Conservation (phyloP, 2,329 filamentous ascomycete genomes). For the Byssochlamys sp. region DNA sequence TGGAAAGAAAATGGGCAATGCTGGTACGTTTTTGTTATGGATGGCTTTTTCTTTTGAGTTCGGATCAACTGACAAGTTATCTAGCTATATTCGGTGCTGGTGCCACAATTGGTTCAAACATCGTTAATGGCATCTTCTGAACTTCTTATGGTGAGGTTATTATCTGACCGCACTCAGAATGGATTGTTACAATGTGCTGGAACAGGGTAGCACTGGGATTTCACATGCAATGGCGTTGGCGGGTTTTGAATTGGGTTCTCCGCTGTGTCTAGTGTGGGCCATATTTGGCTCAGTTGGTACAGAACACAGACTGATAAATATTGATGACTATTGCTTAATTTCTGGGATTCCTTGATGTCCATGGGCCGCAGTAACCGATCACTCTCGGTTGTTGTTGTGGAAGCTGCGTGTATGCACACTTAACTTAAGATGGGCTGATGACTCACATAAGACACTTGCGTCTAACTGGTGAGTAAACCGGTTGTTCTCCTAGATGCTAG, state of each 20-base stretch:
- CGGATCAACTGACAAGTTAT: slow-evolving; percentile 32
- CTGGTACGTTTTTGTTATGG: slow-evolving; percentile 30
- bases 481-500: no score
- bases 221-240: slow-evolving; percentile 24
- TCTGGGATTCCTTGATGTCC: not conserved
- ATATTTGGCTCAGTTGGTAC: not conserved
- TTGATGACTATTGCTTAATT: not conserved
- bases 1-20: slow-evolving; percentile 82
- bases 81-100: slow-evolving; percentile 84
- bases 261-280: not conserved
- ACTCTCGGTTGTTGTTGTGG: not conserved
- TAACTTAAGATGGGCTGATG: no score
- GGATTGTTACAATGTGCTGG: slow-evolving; percentile 1
- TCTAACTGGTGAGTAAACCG: no score
- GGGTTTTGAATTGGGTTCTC: slow-evolving; percentile 10
- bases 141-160: slow-evolving; percentile 3
- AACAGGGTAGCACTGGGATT: slow-evolving; percentile 1
- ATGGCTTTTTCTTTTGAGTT: not conserved
- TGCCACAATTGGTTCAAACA: slow-evolving; percentile 78
- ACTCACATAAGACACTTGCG: no score
- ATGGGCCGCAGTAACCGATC: not conserved
- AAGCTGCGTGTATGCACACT: no score
- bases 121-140: slow-evolving; percentile 85
- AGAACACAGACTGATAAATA: not conserved
- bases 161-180: slow-evolving; percentile 1